Base-by-base conservation (phyloP, 2,329 filamentous ascomycete species). In the Cytospora mali region DNA sequence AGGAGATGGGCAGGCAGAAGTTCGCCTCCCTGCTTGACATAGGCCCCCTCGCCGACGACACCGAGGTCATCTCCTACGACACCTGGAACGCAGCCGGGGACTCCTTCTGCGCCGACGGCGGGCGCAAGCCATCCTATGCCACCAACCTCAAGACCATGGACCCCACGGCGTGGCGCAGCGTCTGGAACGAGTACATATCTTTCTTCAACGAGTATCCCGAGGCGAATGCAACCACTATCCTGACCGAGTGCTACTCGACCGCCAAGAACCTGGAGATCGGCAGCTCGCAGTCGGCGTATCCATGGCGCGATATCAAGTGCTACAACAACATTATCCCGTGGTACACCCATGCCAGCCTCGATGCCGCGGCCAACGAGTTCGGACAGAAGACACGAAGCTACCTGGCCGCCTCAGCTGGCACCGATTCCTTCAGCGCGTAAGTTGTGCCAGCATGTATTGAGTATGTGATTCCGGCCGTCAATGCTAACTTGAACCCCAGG, bases 1-100 rank as follows among this genome's bases (percentile, higher is more conserved):
- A 74, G 4, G 70, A 69, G 56, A 60, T 55, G 1, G 73, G 70
- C 11, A 66, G 68, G 10, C 42, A 65, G 5, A 74, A 74, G 1
- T 80, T 78, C 58, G 72, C 71, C 0, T 64, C 74, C 0, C 65
- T 80, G 13, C 72, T 74, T 54, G 69, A 68, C 13, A 62, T 79
- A 7, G 75, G 72, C 0, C 76, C 72, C 1, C 50, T 61, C 16
- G 56, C 62, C 9, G 69, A 72, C 58, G 64, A 54, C 25, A 71
- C 71, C 58, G 31, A 64, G 5, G 68, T 77, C 16, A 68, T 71
- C 1, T 70, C 72, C 0, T 79, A 79, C 68, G 69, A 71, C 21
- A 49, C 66, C 23, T 78, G 77, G 76, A 80, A 80, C 66, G 69
- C 70, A 4, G 76, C 68, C 6, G 73, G 71, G 51, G 74, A 75